These are phyloP conservation scores for Botrytis tulipae DNA, from an alignment of 2,329 filamentous ascomycete genomes.

Conservation along the genomic window DNA sequence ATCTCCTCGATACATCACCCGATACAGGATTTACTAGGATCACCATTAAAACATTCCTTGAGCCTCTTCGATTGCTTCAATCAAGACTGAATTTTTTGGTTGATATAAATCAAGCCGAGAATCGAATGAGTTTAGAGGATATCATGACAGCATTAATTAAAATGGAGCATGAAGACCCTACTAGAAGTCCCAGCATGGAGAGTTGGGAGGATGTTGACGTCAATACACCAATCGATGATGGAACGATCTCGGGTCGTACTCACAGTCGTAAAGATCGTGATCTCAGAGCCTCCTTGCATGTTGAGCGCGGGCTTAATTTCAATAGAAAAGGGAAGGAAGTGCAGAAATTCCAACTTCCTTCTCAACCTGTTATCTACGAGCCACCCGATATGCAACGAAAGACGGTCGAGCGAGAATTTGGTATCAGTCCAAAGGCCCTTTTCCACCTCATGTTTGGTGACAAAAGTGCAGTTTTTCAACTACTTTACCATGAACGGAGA, in stretches of 20 bases:
- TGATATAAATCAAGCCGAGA: conserved; percentile 71
- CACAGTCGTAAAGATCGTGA: conserved; percentile 46
- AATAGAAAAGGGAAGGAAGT: conserved; percentile 37
- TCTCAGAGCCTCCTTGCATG: conserved; percentile 55
- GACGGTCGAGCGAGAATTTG: conserved; percentile 77
- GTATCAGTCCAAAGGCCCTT: conserved; percentile 88
- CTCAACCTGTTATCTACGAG: conserved; percentile 77
- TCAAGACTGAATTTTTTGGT: conserved; percentile 82
- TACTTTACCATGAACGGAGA: conserved; percentile 57
- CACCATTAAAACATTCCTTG: conserved; percentile 89
- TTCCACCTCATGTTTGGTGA: conserved; percentile 98
- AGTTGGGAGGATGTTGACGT: conserved; percentile 85
- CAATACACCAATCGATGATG: conserved; percentile 59
- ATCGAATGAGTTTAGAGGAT: conserved; percentile 65
- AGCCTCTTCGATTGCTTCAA: conserved; percentile 79
- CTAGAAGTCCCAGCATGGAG: conserved; percentile 71
- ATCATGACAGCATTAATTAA: conserved; percentile 71
- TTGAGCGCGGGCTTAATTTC: conserved; percentile 59
- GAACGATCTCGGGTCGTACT: conserved; percentile 43
- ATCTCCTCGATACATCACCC: conserved; percentile 47
- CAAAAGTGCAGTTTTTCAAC: conserved; percentile 82
- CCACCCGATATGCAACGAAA: conserved; percentile 77
- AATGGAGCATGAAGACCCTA: conserved; percentile 63
- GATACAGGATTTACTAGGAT: conserved; percentile 49
- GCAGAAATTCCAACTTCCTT: conserved; percentile 75